These are phyloP conservation scores for Apostasia ramifera DNA, from an alignment of 106 monocot genomes.

Conservation along the genomic window DNA sequence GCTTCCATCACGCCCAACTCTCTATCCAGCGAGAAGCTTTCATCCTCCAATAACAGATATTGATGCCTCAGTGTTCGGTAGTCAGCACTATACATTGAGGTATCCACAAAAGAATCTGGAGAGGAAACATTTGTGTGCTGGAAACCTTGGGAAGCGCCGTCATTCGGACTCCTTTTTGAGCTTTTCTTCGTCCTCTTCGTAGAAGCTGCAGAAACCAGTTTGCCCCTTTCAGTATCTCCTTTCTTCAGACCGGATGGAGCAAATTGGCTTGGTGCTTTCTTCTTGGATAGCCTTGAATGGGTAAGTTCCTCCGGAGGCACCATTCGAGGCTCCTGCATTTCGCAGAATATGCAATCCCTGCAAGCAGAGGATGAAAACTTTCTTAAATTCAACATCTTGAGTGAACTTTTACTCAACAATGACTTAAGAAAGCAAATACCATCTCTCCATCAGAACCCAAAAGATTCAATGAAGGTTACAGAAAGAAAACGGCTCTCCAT, in stretches of 20 bases:
- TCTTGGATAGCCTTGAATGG: conserved; percentile 26
- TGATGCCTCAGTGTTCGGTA: conserved; percentile 61
- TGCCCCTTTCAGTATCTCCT: conserved; percentile 16
- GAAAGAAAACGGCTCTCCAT: too few relatives aligned
- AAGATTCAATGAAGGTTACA: too few relatives aligned
- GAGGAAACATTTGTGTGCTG: conserved; percentile 36
- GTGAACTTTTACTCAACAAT: too few relatives aligned
- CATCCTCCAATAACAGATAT: conserved; percentile 90
- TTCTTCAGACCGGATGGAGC: conserved; percentile 23
- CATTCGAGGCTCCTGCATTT: conserved; percentile 40
- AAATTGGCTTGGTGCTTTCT: conserved; percentile 23
- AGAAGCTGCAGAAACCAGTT: conserved; percentile 5
- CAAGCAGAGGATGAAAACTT: too few relatives aligned
- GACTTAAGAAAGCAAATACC: too few relatives aligned
- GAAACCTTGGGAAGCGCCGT: conserved; percentile 20
- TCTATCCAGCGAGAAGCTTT: conserved; percentile 48
- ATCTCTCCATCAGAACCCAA: too few relatives aligned
- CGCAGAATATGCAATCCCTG: neutral
- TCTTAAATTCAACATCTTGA: too few relatives aligned
- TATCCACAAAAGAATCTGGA: conserved; percentile 48
- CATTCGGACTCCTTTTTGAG: conserved; percentile 37
- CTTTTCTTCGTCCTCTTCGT: conserved; percentile 27
- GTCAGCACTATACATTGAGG: conserved; percentile 31
- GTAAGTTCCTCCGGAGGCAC: conserved; percentile 9
- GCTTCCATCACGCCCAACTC: conserved; percentile 46